phyloP scores from a whole-genome alignment of 129 eudicot species.

The Pseudognaphalium luteoalbum region DNA sequence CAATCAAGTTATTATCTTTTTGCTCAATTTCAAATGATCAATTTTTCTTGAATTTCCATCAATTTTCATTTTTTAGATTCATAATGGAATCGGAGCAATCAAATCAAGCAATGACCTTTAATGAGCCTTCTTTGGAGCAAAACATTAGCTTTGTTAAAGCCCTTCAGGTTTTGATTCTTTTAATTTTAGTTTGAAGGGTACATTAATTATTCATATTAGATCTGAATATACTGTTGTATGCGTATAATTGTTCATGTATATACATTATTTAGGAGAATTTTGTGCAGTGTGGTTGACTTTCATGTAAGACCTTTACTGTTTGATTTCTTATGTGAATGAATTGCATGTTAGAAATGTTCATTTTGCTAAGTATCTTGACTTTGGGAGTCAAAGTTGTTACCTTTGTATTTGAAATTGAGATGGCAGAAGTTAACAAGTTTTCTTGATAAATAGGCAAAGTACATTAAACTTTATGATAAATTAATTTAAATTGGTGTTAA shows the following conservation, averaged over 20 bases:
- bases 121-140: conserved; percentile 77
- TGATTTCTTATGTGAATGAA: conserved; percentile 11
- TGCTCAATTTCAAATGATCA: conserved; percentile 3
- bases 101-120: conserved; percentile 48
- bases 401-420: not conserved
- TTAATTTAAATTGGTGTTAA: not conserved
- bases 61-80: conserved; percentile 1
- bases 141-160: conserved; percentile 87
- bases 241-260: not conserved
- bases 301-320: conserved; percentile 8
- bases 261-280: not conserved
- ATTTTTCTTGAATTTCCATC: not conserved
- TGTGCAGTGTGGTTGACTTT: conserved; percentile 16
- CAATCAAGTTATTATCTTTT: not conserved
- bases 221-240: conserved; percentile 33
- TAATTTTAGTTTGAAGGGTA: not conserved
- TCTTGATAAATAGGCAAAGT: no score
- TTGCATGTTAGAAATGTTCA: not conserved
- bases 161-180: conserved; percentile 55
- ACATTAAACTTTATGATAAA: not conserved
- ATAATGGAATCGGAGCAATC: conserved; percentile 47
- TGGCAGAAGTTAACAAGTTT: not conserved
- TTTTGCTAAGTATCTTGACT: not conserved
- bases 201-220: conserved; percentile 27
- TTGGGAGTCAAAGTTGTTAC: conserved; percentile 10